phyloP scores from a whole-genome alignment of 1,139 yeast species.

The Eremothecium sinecaudum region DNA sequence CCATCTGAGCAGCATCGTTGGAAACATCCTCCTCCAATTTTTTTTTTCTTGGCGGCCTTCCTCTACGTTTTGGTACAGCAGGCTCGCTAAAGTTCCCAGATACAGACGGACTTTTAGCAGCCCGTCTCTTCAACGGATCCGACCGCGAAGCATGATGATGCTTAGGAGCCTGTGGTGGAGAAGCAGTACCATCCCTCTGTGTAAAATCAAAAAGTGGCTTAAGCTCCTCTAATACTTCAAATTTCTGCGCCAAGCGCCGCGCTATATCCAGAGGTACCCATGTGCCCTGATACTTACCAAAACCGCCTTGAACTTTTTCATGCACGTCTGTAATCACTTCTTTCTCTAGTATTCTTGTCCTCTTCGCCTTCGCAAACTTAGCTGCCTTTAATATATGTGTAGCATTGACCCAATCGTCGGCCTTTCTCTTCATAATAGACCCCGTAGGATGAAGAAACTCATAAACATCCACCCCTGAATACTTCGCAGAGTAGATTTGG shows the following conservation, averaged over 20 bases:
- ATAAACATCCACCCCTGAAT: conserved; percentile 81
- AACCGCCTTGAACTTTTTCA: conserved; percentile 95
- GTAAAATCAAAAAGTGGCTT: conserved; percentile 59
- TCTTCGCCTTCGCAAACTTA: conserved; percentile 85
- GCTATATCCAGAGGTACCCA: conserved; percentile 82
- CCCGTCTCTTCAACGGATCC: conserved; percentile 24
- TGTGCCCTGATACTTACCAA: conserved; percentile 94
- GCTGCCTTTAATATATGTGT: conserved; percentile 93
- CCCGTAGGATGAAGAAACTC: conserved; percentile 75
- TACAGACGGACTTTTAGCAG: conserved; percentile 19
- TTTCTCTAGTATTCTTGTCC: conserved; percentile 84
- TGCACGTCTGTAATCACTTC: conserved; percentile 82
- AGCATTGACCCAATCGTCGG: conserved; percentile 96
- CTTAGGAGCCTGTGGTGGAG: conserved; percentile 80
- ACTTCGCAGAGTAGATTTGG: conserved; percentile 65
- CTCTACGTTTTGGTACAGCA: conserved; percentile 23
- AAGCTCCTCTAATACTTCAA: conserved; percentile 58
- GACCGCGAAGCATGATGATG: conserved; percentile 56
- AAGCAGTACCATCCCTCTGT: conserved; percentile 48
- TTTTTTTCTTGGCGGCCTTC: conserved; percentile 26
- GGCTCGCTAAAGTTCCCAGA: conserved; percentile 7
- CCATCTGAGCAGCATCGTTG: conserved; percentile 17
- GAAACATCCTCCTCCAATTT: conserved; percentile 13
- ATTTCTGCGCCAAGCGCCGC: conserved; percentile 50
- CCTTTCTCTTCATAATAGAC: conserved; percentile 86